phyloP scores from a whole-genome alignment of 2,329 filamentous ascomycete species.

The Pyrenochaeta sp. region DNA sequence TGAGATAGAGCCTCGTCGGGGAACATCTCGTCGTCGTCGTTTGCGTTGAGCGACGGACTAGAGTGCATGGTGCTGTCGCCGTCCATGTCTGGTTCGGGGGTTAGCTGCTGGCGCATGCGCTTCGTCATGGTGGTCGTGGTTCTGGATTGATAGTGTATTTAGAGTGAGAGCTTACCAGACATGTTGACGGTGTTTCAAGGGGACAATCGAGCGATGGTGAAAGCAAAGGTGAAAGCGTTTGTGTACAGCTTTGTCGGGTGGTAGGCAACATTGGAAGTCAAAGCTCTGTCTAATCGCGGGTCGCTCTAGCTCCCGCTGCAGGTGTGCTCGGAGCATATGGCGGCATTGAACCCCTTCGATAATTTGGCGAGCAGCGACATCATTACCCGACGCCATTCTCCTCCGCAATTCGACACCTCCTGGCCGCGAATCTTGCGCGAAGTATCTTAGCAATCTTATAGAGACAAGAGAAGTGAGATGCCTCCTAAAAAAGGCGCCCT shows the following conservation, averaged over 20 bases:
- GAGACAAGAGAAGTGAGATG: slow-evolving; percentile 21
- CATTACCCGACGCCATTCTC: neutral
- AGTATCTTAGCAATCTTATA: neutral
- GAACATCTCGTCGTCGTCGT: slow-evolving; percentile 54
- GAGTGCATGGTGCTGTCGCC: slow-evolving; percentile 67
- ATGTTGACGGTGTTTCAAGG: slow-evolving; percentile 4
- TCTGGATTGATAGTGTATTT: neutral
- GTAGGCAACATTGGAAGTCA: slow-evolving; percentile 3
- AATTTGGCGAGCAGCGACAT: slow-evolving; percentile 13
- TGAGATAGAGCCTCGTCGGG: slow-evolving; percentile 52
- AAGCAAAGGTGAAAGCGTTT: slow-evolving; percentile 4
- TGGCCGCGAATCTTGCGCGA: neutral
- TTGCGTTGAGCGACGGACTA: slow-evolving; percentile 43
- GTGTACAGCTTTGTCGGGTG: slow-evolving; percentile 2
- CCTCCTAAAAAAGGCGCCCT: slow-evolving; percentile 55
- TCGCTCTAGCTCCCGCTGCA: slow-evolving; percentile 21
- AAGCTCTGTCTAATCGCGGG: slow-evolving; percentile 12
- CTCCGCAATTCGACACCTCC: neutral
- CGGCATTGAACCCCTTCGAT: slow-evolving; percentile 8
- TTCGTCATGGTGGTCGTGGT: slow-evolving; percentile 15
- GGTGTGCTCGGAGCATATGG: slow-evolving; percentile 6
- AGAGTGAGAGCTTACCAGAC: slow-evolving; percentile 16
- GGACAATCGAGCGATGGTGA: neutral
- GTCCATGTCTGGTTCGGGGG: slow-evolving; percentile 56
- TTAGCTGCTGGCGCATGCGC: slow-evolving; percentile 18